A percentile compares a stretch with the other conserved stretches of the same genome.
Conservation (phyloP, 129 eudicot genomes). For the Chrysanthemum lavandulifolium region DNA sequence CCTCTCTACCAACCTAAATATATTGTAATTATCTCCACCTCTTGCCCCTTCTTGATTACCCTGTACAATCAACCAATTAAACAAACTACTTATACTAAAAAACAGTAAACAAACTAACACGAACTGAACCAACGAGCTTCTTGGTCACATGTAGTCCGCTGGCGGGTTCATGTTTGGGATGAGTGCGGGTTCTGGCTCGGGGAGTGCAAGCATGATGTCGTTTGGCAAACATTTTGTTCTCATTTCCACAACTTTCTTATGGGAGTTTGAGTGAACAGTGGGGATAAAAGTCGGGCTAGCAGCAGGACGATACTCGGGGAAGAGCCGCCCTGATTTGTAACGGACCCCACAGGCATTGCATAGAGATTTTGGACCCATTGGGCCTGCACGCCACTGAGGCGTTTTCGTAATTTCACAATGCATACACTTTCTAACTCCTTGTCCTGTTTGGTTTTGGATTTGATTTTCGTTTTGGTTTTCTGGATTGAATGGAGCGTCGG, state of each 20-base stretch:
- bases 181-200: constrained; percentile 11
- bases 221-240: constrained; percentile 44
- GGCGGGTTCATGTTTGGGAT: constrained; percentile 38
- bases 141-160: constrained; percentile 37
- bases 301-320: constrained; percentile 97
- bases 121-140: constrained; percentile 10
- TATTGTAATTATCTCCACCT: constrained; percentile 34
- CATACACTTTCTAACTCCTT: constrained; percentile 79
- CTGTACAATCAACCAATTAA: constrained; percentile 69
- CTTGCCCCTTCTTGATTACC: constrained; percentile 11
- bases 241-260: constrained; percentile 95
- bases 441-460: constrained; percentile 24
- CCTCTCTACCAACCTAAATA: constrained; percentile 35
- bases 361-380: constrained; percentile 90
- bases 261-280: constrained; percentile 86
- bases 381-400: constrained; percentile 98
- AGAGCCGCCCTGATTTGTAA: constrained; percentile 84
- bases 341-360: constrained; percentile 99
- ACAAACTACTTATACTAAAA: constrained; percentile 37
- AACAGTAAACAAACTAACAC: constrained; percentile 21
- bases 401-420: constrained; percentile 98
- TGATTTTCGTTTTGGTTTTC: constrained; percentile 10
- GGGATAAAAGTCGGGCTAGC: constrained; percentile 94
- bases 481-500: constrained; percentile 17
- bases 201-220: background rate